phyloP scores from a whole-genome alignment of 345 rosid genomes.

The Camelina neglecta region DNA sequence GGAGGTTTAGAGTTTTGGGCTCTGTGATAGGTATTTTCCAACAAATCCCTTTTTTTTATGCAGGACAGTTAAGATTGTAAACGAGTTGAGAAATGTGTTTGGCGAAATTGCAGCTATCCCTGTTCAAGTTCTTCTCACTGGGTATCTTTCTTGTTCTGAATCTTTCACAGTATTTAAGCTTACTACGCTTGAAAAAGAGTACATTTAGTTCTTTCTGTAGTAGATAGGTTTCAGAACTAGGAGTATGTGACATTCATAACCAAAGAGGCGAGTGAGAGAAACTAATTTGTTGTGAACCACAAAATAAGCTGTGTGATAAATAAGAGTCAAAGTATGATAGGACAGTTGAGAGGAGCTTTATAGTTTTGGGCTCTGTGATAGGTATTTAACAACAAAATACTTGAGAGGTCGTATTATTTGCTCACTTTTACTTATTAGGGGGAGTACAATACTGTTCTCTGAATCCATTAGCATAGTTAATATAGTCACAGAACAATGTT shows the following conservation, averaged over 20 bases:
- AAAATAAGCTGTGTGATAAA: no score
- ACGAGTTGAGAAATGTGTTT: constrained; percentile 60
- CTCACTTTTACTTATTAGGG: neutral
- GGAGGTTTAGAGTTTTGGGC: constrained; percentile 4
- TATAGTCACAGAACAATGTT: neutral
- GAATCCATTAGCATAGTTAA: neutral
- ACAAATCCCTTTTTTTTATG: constrained; percentile 27
- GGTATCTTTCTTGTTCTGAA: constrained; percentile 51
- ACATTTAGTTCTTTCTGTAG: constrained; percentile 6
- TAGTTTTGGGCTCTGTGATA: no score
- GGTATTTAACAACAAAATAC: neutral
- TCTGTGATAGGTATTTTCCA: neutral
- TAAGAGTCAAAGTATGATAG: no score
- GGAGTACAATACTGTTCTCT: neutral
- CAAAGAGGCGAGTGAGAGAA: neutral
- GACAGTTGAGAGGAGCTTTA: no score
- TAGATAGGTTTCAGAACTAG: neutral
- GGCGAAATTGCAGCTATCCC: constrained; percentile 61
- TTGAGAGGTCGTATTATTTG: neutral
- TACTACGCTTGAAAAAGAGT: neutral
- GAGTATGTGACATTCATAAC: constrained; percentile 2
- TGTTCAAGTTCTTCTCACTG: constrained; percentile 71
- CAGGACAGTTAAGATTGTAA: constrained; percentile 69
- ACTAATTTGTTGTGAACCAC: no score
- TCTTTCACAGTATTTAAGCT: constrained; percentile 10